Evolutionary conservation across 192 early-diverging fungal species (phyloP), one percentile per base, ranked within the genome.

Genomic region (Podochytrium sp.): DNA sequence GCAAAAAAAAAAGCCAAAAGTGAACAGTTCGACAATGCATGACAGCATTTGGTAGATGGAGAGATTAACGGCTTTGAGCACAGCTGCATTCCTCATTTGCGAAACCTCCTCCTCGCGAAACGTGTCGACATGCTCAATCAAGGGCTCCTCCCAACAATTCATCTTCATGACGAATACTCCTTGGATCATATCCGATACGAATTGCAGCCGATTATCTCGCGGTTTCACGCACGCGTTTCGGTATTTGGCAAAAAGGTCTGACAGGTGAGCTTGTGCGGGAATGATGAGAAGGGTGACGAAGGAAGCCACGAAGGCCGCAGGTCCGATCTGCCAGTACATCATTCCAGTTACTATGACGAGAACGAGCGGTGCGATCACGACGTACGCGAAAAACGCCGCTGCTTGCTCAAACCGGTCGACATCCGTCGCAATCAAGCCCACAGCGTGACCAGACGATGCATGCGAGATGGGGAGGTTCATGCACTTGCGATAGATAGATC

Each of bases 101-200:
- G 52, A 10, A 50, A 82, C 43, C 61, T 82, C 81, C 5, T 78
- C n/a, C 39, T 65, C 29, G 2, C 80, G 16, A 7, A 67, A 37
- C 5, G 53, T 39, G 41, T 61, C 55, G 49, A 81, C 59, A 29
- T 72, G 59, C 4, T 81, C 70, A 25, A 72, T 51, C 34, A 81
- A 59, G 0, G 80, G 74, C 35, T 49, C 37, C 55, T 81, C 80
- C 80, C 80, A 81, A 14, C 75, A 76, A 63, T 82, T 81, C 23
- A 81, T 49, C 60, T 82, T 82, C 23, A 82, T 76, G 27, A 82
- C 63, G 53, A 70, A 43, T n/a, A 82, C 81, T 34, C 81, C 81
- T 25, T 65, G 50, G 1, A 82, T 42, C 76, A 78, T 78, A 50
- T 82, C 81, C 4, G 69, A 78, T 16, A 82, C 42, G 35, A 35